Conservation (phyloP, 2,329 filamentous ascomycete genomes). For the Penicillium corylophilum region DNA sequence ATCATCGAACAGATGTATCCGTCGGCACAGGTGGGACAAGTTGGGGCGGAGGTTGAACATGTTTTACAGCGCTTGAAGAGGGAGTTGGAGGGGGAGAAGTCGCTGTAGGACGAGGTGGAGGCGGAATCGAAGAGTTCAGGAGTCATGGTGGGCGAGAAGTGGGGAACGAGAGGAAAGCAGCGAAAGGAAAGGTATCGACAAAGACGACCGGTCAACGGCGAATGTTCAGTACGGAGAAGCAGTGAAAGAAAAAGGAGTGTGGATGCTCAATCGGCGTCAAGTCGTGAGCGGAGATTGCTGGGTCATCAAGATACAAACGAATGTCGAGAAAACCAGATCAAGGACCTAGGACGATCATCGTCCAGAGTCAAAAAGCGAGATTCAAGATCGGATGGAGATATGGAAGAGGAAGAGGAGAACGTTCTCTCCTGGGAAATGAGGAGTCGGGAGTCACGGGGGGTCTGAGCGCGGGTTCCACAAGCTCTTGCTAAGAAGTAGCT, state of each 20-base stretch:
- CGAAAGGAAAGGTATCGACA: conserved; percentile 9
- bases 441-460: conserved; percentile 4
- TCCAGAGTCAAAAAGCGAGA: conserved; percentile 16
- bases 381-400: conserved; percentile 7
- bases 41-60: conserved; percentile 54
- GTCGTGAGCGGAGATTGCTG: conserved; percentile 31
- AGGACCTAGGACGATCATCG: conserved; percentile 24
- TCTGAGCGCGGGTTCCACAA: conserved; percentile 5
- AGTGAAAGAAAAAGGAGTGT: conserved; percentile 26
- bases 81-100: conserved; percentile 24
- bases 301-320: conserved; percentile 28
- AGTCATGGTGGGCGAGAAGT: conserved; percentile 29
- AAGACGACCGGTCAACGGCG: conserved; percentile 24
- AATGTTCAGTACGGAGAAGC: conserved; percentile 7
- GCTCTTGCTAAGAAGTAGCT: not conserved
- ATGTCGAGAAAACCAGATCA: conserved; percentile 17
- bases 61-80: conserved; percentile 51
- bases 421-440: conserved; percentile 5
- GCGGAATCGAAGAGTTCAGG: conserved; percentile 20
- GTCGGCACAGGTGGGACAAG: conserved; percentile 59
- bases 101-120: conserved; percentile 1
- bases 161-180: not conserved
- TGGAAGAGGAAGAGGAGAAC: not conserved
- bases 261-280: conserved; percentile 35
- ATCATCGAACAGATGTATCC: conserved; percentile 24